phyloP scores from a whole-genome alignment of 768 basidiomycete genomes.

The Pilatotrama ljubarskyi region DNA sequence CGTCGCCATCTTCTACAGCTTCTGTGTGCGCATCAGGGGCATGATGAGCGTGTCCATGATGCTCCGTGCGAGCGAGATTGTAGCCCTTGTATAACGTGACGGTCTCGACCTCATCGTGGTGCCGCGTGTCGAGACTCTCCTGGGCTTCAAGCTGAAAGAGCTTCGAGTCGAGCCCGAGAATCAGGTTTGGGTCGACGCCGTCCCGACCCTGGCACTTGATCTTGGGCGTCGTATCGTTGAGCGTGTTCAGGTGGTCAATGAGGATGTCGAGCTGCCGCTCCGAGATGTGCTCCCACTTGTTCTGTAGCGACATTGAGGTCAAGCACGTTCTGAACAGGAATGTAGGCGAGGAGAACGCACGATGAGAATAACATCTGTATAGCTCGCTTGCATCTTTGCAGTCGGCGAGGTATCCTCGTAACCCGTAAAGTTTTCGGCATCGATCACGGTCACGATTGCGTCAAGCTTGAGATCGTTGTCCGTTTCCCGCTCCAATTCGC shows the following conservation, averaged over 20 bases:
- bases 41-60: not conserved
- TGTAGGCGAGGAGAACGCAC: constrained; percentile 41
- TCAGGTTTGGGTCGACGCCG: constrained; percentile 73
- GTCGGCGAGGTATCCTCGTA: constrained; percentile 93
- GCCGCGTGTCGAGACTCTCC: constrained; percentile 33
- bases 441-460: constrained; percentile 88
- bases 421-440: constrained; percentile 88
- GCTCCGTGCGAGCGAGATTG: constrained; percentile 13
- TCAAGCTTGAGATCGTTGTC: constrained; percentile 77
- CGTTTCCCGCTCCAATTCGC: constrained; percentile 83
- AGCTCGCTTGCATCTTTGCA: constrained; percentile 93
- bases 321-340: not conserved
- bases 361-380: constrained; percentile 88
- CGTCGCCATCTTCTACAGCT: not conserved
- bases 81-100: constrained; percentile 56
- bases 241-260: constrained; percentile 82
- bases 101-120: constrained; percentile 88
- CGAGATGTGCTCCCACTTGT: constrained; percentile 87
- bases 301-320: constrained; percentile 42
- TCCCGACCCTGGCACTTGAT: constrained; percentile 62
- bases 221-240: constrained; percentile 90
- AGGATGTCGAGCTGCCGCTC: constrained; percentile 80
- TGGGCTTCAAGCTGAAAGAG: constrained; percentile 47
- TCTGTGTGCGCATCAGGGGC: not conserved
- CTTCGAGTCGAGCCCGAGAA: constrained; percentile 90